These are phyloP conservation scores for Aspergillus sclerotioniger DNA, from an alignment of 495 filamentous ascomycete genomes.

Conservation along the genomic window DNA sequence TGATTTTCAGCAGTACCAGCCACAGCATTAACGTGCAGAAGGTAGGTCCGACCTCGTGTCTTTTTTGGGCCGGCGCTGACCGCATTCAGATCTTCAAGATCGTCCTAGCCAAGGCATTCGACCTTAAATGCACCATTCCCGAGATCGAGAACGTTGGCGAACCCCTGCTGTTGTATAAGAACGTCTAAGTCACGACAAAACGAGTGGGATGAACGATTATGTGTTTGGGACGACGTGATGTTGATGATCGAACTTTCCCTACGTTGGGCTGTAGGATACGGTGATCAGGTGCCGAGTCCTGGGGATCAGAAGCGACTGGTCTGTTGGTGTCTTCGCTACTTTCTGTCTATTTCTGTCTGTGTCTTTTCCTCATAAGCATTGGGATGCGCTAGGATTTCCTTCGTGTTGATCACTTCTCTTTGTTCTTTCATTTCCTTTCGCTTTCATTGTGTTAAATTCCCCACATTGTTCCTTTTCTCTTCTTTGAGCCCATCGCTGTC, in stretches of 20 bases:
- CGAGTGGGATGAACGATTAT: conserved; percentile 32
- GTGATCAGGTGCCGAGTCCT: conserved; percentile 9
- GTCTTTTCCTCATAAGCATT: conserved; percentile 24
- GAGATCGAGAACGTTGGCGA: conserved; percentile 98
- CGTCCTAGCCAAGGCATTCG: conserved; percentile 96
- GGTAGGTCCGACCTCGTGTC: conserved; percentile 46
- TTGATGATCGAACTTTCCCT: conserved; percentile 34
- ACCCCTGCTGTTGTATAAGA: conserved; percentile 90
- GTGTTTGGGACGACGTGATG: conserved; percentile 43
- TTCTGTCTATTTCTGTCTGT: conserved; percentile 25
- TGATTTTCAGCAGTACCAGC: conserved; percentile 98
- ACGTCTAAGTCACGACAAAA: conserved; percentile 46
- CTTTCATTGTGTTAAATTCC: conserved; percentile 24
- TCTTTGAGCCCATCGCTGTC: background rate
- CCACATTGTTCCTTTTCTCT: conserved; percentile 17
- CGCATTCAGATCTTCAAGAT: conserved; percentile 92
- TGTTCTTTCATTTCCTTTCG: conserved; percentile 23
- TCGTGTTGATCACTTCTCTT: conserved; percentile 20
- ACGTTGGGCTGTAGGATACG: conserved; percentile 14
- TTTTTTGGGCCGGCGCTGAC: conserved; percentile 23
- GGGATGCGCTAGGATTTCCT: conserved; percentile 31
- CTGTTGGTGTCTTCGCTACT: conserved; percentile 19
- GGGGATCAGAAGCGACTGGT: conserved; percentile 11
- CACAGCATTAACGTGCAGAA: conserved; percentile 99
- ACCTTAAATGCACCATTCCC: conserved; percentile 97